Base-by-base conservation (phyloP, 495 filamentous ascomycete species). In the Aspergillus wentii region DNA sequence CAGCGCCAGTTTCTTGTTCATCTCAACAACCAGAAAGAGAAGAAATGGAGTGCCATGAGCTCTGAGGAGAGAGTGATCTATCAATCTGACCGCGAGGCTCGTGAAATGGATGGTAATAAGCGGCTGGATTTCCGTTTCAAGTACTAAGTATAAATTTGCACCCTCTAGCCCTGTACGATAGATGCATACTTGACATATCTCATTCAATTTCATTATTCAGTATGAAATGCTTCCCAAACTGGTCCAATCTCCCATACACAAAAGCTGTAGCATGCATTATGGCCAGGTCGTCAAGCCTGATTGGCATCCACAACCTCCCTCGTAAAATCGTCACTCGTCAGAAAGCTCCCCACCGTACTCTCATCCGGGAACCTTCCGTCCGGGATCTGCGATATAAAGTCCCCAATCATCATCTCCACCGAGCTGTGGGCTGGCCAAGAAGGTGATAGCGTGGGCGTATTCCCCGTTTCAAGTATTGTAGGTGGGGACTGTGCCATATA, bases 91-190 rank as follows among this genome's bases (percentile, higher is more conserved):
- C 37, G 49, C 11, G 49, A 19, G 17, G 54, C 51, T 4, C 44
- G 64, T 6, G 61, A 62, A 35, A 29, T 44, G 19, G 62, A 64
- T 3, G 60, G 62, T 8, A 66, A 62, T 30, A 56, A 57, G 50
- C 43, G 66, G 20, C 33, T 69, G 37, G 66, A 69, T 26, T 66
- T 69, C 44, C 44, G 55, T 17, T 69, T 64, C 30, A 51, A 49
- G 19, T 57, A 57, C 16, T 61, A 29, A 39, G 10, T 17, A 1
- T 2, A 2, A 23, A 14, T 15, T 8, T 11, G 6, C n/a, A n/a
- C n/a, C n/a, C n/a, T n/a, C n/a, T n/a, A n/a, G n/a, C n/a, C n/a
- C n/a, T n/a, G n/a, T n/a, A n/a, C n/a, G n/a, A n/a, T n/a, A n/a
- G n/a, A n/a, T n/a, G n/a, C n/a, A n/a, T n/a, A n/a, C n/a, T n/a